Evolutionary conservation across 2,329 filamentous ascomycete genomes (phyloP).

Genomic region (Xylaria sp.): DNA sequence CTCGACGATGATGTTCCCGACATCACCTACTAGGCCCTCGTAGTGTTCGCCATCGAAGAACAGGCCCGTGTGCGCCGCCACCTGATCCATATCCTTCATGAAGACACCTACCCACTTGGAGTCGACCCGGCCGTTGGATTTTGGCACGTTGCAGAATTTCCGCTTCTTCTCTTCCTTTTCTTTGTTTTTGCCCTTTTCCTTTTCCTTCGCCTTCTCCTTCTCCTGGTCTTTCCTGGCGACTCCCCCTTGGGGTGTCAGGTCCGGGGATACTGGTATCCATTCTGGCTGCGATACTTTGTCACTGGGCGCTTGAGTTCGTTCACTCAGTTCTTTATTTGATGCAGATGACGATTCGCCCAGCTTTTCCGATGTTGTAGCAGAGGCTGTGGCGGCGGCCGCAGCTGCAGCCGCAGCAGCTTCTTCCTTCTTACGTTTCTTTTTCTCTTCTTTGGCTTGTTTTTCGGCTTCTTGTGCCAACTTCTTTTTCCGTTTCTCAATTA

Average conservation of each 20-base stretch:
- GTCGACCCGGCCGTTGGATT: conserved; percentile 67
- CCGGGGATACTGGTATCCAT: conserved; percentile 26
- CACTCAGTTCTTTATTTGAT: neutral
- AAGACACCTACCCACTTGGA: conserved; percentile 80
- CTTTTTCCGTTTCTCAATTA: conserved; percentile 64
- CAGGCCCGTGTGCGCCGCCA: conserved; percentile 84
- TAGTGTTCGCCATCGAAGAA: conserved; percentile 81
- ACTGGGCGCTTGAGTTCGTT: neutral
- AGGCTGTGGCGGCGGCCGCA: conserved; percentile 5
- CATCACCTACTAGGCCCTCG: conserved; percentile 79
- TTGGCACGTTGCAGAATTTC: conserved; percentile 82
- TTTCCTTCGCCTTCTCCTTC: conserved; percentile 38
- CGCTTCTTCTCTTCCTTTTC: conserved; percentile 52
- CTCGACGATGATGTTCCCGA: conserved; percentile 71
- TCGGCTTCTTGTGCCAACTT: conserved; percentile 57
- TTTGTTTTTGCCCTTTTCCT: conserved; percentile 37
- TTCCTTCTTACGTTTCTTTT: conserved; percentile 41
- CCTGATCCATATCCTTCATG: conserved; percentile 87
- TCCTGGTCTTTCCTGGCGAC: conserved; percentile 16
- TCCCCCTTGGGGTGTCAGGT: neutral
- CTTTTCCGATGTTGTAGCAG: conserved; percentile 9
- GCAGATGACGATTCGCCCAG: conserved; percentile 11
- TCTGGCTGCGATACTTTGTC: conserved; percentile 9
- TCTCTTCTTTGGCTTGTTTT: conserved; percentile 55
- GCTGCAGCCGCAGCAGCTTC: conserved; percentile 24